A percentile compares a stretch with the other conserved stretches of the same genome.
Evolutionary conservation across 768 basidiomycete species (phyloP).

Genomic region (Trametes meyenii): DNA sequence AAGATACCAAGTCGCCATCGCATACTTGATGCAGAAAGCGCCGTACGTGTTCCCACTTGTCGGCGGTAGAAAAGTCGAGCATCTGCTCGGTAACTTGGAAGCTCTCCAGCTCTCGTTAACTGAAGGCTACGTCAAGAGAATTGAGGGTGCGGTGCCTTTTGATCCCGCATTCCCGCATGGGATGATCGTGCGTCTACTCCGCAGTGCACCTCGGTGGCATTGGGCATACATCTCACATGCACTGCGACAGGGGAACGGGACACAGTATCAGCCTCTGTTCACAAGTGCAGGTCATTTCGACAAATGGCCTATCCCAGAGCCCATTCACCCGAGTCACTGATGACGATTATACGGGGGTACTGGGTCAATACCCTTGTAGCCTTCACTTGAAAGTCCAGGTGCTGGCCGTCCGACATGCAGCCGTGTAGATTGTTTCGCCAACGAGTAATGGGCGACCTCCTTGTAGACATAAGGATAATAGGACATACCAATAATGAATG

Average conservation of each 20-base stretch:
- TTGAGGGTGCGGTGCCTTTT: conserved; percentile 29
- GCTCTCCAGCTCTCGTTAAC: conserved; percentile 23
- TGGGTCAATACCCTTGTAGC: neutral
- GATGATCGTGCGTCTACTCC: neutral
- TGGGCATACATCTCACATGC: neutral
- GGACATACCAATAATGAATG: neutral
- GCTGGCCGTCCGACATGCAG: neutral
- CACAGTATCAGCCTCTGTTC: conserved; percentile 15
- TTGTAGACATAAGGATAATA: neutral
- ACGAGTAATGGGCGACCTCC: too few species aligned
- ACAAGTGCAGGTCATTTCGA: conserved; percentile 27
- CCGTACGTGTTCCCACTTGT: neutral
- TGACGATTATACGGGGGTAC: neutral
- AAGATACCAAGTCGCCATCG: conserved; percentile 33
- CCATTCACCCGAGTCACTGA: conserved; percentile 19
- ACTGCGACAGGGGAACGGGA: conserved; percentile 22
- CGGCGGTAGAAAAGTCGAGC: conserved; percentile 22
- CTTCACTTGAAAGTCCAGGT: neutral
- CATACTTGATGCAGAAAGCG: conserved; percentile 20
- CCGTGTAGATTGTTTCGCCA: too few species aligned
- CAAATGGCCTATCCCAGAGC: conserved; percentile 25
- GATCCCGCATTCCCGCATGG: conserved; percentile 26
- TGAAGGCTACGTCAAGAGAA: conserved; percentile 25
- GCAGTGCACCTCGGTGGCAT: neutral
- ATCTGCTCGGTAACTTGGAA: conserved; percentile 28